Percentiles rank a stretch among this genome's conserved stretches.
These are phyloP conservation scores for Ricinus communis DNA, from an alignment of 345 rosid genomes.

Conservation along the genomic window DNA sequence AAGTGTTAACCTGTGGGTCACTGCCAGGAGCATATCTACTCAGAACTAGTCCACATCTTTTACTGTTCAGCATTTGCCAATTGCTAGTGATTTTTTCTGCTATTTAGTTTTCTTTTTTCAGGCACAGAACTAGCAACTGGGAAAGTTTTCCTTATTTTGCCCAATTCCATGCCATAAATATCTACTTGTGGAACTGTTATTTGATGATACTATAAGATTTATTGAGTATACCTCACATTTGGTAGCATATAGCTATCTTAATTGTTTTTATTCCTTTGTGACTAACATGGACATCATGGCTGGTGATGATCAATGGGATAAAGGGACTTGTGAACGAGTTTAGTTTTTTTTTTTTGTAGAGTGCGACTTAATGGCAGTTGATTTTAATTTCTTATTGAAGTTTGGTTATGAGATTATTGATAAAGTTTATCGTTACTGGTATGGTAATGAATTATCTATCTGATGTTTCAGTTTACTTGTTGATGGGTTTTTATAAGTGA, in stretches of 20 bases:
- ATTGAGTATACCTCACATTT: not conserved
- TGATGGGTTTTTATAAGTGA: not conserved
- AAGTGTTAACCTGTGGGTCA: not conserved
- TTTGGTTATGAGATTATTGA: too few species aligned
- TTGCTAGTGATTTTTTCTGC: not conserved
- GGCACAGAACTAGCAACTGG: not conserved
- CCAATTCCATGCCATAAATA: too few species aligned
- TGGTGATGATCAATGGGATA: too few species aligned
- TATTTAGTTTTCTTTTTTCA: not conserved
- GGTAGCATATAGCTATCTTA: not conserved
- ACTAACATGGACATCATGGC: too few species aligned
- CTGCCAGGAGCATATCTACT: not conserved
- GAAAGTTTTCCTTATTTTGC: too few species aligned
- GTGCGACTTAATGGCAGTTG: too few species aligned
- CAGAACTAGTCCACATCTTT: not conserved
- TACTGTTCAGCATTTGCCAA: not conserved
- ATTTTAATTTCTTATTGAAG: too few species aligned
- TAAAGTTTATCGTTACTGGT: too few species aligned
- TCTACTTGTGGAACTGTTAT: too few species aligned
- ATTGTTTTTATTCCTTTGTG: not conserved
- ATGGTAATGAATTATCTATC: not conserved
- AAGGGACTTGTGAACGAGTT: too few species aligned
- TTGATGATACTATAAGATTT: too few species aligned
- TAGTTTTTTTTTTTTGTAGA: too few species aligned
- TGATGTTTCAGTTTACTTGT: not conserved